phyloP scores from a whole-genome alignment of 352 stramenopile species.

The Globisporangium nunn region DNA sequence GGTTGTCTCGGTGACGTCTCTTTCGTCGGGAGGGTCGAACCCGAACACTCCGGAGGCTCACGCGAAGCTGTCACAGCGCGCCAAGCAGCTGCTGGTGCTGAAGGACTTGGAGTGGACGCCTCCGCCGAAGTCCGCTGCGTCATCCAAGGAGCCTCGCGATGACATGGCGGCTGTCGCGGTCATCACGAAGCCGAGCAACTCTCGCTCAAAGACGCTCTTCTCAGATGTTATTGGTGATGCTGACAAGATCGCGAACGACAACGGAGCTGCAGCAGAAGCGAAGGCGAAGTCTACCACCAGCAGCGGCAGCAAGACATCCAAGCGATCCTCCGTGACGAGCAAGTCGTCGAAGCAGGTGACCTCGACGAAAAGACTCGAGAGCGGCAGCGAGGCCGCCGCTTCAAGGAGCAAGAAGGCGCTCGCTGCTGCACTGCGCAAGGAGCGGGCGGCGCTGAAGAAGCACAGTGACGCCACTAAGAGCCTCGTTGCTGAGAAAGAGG shows the following conservation, averaged over 20 bases:
- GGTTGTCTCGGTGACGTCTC: constrained; percentile 64
- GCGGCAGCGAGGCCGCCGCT: neutral
- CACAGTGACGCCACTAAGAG: neutral
- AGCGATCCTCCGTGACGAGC: neutral
- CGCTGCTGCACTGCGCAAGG: neutral
- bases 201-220: constrained; percentile 6
- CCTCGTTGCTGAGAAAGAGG: neutral
- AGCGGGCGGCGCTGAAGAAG: neutral
- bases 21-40: constrained; percentile 48
- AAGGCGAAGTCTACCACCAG: neutral
- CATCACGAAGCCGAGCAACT: constrained; percentile 6
- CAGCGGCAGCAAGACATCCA: neutral
- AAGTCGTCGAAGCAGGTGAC: constrained; percentile 2
- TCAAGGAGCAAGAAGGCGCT: neutral
- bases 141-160: constrained; percentile 6
- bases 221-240: neutral
- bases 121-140: constrained; percentile 7
- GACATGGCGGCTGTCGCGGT: constrained; percentile 5
- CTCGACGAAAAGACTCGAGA: neutral
- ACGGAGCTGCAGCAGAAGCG: neutral
- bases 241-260: neutral
- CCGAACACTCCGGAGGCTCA: constrained; percentile 53
- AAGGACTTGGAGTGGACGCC: constrained; percentile 60
- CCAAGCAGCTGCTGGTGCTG: constrained; percentile 29
- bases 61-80: constrained; percentile 21